Evolutionary conservation across 441 rosid genomes (phyloP), one percentile per base, ranked within the genome.

Genomic region (Jatropha podagrica): DNA sequence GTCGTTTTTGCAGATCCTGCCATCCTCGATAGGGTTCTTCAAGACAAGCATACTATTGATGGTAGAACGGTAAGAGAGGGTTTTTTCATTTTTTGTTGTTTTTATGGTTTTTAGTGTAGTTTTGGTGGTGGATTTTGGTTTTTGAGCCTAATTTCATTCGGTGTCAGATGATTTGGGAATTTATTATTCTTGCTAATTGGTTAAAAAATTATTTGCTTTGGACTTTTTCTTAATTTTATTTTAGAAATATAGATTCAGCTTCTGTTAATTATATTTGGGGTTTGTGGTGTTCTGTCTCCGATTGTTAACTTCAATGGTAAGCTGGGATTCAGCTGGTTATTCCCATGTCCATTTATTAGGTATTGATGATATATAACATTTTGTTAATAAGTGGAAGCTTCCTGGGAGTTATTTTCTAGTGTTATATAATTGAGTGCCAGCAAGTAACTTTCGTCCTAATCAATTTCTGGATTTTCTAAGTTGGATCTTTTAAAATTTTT

Each of bases 1-100:
- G 98, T 93, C 1, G 90, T 89, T 32, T 95, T 93, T 70, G 75
- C 96, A 68, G 97, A 95, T 86, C 92, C 95, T 38, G 52, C 91
- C 3, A 76, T 91, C 49, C 87, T 93, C 40, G 98, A 93, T 77
- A 81, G 86, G 79, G 93, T 92, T 87, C 94, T 95, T 65, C 89
- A 88, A 64, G 93, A 93, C 12, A 88, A 89, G 79, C 99, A 95
- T 79, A 88, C 89, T 41, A 89, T 95, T 66, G 98, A 93, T 75
- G 95, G 93, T 62, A 86, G 97, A 85, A 83, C 85, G 88, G 97
- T 92, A 69, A 58, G 79, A 7, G 38, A 4, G 7, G 17, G 1
- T 44, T n/a, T 26, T 38, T 2, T 10, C 4, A 14, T 54, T 60
- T 44, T n/a, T 26, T 38, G 1, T 10, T 4, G 10, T 54, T 60